phyloP scores from a whole-genome alignment of 2,329 filamentous ascomycete genomes.

The Thielaviopsis ethacetica region DNA sequence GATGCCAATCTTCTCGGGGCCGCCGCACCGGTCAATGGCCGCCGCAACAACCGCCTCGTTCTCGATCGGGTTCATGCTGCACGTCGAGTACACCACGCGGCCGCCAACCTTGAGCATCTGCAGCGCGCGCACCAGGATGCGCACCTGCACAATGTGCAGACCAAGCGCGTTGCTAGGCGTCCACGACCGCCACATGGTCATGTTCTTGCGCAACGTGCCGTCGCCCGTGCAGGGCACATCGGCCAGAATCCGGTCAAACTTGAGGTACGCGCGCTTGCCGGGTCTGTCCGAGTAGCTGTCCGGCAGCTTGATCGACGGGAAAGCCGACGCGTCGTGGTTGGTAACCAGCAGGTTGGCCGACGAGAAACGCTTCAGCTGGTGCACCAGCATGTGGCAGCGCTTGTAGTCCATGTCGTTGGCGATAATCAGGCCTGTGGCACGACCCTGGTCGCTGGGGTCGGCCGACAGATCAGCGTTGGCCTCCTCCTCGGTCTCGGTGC shows the following conservation, averaged over 20 bases:
- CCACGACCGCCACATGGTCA: conserved; percentile 92
- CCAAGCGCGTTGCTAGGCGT: conserved; percentile 73
- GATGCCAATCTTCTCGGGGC: conserved; percentile 62
- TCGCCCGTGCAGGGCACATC: conserved; percentile 97
- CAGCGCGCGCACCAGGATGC: conserved; percentile 79
- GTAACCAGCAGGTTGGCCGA: conserved; percentile 94
- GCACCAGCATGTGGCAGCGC: conserved; percentile 89
- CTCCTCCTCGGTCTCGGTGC: conserved; percentile 30
- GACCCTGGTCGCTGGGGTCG: conserved; percentile 58
- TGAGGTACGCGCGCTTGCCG: conserved; percentile 56
- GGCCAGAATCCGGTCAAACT: conserved; percentile 90
- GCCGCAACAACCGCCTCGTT: conserved; percentile 84
- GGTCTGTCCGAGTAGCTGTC: conserved; percentile 36
- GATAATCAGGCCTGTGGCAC: conserved; percentile 79
- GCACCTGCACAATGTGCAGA: conserved; percentile 69
- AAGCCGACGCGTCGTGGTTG: conserved; percentile 94
- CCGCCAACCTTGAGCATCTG: conserved; percentile 95
- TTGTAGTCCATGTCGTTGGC: conserved; percentile 97
- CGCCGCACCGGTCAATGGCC: conserved; percentile 82
- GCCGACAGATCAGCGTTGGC: conserved; percentile 35
- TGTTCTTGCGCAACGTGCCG: conserved; percentile 84
- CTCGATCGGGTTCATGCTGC: conserved; percentile 96
- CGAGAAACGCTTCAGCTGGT: conserved; percentile 92
- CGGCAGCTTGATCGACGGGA: conserved; percentile 78
- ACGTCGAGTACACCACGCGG: conserved; percentile 92